Conservation (phyloP, 495 filamentous ascomycete species). For the Aspergillus mulundensis region DNA sequence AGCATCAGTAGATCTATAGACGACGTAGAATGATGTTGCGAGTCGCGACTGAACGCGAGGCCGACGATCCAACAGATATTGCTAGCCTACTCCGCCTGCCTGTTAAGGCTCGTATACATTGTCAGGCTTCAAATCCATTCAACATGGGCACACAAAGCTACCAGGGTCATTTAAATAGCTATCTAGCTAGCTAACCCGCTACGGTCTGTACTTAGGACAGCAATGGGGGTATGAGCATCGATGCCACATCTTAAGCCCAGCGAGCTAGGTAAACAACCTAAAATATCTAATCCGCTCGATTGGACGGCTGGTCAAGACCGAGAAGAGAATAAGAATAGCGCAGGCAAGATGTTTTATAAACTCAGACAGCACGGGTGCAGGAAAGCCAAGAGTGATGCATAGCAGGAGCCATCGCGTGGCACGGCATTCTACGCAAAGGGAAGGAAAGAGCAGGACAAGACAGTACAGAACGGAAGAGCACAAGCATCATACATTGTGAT, state of each 20-base stretch:
- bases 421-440: not conserved
- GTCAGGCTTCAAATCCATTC: not conserved
- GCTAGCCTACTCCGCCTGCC: slow-evolving; percentile 1
- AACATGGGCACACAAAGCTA: too few species aligned
- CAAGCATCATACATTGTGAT: not conserved
- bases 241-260: too few species aligned
- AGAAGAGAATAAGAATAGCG: not conserved
- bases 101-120: not conserved
- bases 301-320: not conserved
- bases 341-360: not conserved
- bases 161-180: too few species aligned
- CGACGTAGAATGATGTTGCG: not conserved
- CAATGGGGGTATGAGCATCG: too few species aligned
- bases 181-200: too few species aligned
- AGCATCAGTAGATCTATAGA: too few species aligned
- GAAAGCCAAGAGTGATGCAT: too few species aligned
- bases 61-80: not conserved
- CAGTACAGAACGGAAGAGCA: not conserved
- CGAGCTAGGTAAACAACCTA: too few species aligned
- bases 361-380: not conserved
- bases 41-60: not conserved
- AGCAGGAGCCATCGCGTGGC: not conserved
- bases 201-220: too few species aligned
- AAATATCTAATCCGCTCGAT: too few species aligned
- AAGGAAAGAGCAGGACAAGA: not conserved